Conservation (phyloP, 2,329 filamentous ascomycete species). For the Fusarium guadeloupense region DNA sequence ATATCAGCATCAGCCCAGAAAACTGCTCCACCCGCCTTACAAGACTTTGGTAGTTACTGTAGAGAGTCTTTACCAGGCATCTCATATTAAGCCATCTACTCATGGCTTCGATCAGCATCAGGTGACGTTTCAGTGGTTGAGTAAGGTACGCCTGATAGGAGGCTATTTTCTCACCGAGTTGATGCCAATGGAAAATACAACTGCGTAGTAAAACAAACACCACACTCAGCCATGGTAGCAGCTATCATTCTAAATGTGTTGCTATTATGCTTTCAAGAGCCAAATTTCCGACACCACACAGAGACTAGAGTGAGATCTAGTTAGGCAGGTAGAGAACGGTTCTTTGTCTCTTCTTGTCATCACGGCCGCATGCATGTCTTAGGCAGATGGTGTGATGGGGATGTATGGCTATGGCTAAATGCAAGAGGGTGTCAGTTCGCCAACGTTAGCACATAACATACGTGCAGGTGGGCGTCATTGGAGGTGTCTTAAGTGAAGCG, state of each 20-base stretch:
- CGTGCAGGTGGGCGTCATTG: constrained; percentile 16
- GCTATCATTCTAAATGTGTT: background rate
- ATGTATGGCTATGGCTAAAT: constrained; percentile 5
- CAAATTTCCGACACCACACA: background rate
- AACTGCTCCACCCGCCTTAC: constrained; percentile 69
- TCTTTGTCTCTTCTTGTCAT: constrained; percentile 6
- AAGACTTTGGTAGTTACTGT: constrained; percentile 69
- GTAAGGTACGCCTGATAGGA: no score
- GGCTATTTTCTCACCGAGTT: no score
- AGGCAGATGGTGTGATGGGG: constrained; percentile 9
- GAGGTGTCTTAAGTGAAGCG: constrained; percentile 15
- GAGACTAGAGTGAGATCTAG: background rate
- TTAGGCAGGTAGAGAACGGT: background rate
- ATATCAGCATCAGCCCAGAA: constrained; percentile 60
- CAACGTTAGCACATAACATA: background rate
- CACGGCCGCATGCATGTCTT: constrained; percentile 4
- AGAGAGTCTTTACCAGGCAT: constrained; percentile 60
- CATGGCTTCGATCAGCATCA: constrained; percentile 60
- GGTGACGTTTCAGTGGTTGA: constrained; percentile 55
- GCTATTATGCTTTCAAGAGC: background rate
- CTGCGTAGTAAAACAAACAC: no score
- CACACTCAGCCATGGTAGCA: no score
- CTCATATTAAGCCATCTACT: constrained; percentile 66
- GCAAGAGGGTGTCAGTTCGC: constrained; percentile 15
- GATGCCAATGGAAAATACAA: no score